Conservation (phyloP, 345 rosid genomes). For the Citrus mangshanensis region DNA sequence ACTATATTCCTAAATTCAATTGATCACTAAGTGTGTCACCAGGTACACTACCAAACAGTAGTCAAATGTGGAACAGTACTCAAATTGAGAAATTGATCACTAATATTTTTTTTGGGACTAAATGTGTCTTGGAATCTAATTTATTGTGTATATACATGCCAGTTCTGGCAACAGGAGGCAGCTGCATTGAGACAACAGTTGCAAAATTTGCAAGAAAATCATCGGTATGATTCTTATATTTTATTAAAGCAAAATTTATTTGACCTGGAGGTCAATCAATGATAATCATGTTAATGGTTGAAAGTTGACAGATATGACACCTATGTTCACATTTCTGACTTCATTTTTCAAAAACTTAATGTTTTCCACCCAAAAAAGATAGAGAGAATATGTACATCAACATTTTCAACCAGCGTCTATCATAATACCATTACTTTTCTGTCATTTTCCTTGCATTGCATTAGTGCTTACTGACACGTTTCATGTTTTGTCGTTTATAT, state of each 20-base stretch:
- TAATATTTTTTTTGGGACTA: not conserved
- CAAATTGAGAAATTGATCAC: too few species aligned
- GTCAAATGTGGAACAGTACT: not conserved
- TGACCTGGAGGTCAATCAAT: not conserved
- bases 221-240: conserved; percentile 46
- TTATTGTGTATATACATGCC: conserved; percentile 22
- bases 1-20: not conserved
- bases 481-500: not conserved
- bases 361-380: not conserved
- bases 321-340: not conserved
- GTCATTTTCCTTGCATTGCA: not conserved
- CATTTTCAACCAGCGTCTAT: not conserved
- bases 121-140: not conserved
- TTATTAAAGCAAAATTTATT: not conserved
- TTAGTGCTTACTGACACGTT: too few species aligned
- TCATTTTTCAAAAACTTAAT: not conserved
- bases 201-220: conserved; percentile 70
- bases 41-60: not conserved
- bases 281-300: not conserved
- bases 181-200: conserved; percentile 67
- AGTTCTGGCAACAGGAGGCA: conserved; percentile 89
- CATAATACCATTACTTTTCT: not conserved
- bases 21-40: not conserved
- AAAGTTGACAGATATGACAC: not conserved
- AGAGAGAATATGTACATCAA: too few species aligned